phyloP scores from a whole-genome alignment of 441 rosid species.

The Mallotus japonicus region DNA sequence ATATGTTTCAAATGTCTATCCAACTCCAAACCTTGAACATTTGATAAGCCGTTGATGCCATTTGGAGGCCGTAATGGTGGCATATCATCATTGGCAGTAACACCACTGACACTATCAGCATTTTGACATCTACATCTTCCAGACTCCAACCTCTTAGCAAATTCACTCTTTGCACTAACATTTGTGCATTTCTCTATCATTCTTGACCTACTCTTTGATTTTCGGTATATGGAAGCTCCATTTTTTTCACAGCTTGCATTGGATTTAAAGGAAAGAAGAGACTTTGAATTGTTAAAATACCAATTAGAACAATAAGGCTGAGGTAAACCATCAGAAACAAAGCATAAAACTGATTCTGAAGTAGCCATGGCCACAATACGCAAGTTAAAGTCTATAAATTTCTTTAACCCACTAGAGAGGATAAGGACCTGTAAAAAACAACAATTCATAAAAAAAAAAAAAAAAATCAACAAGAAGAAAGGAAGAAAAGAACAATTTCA shows the following conservation, averaged over 20 bases:
- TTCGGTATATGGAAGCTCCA: constrained; percentile 23
- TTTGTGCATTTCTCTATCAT: constrained; percentile 13
- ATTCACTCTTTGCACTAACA: constrained; percentile 15
- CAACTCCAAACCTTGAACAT: constrained; percentile 29
- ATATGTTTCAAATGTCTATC: constrained; percentile 32
- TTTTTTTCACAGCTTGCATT: constrained; percentile 17
- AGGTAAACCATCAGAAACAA: constrained; percentile 34
- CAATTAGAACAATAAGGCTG: constrained; percentile 23
- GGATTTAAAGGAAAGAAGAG: constrained; percentile 31
- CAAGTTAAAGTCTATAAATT: background rate
- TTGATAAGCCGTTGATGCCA: constrained; percentile 21
- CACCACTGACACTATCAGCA: constrained; percentile 40
- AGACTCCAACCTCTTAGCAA: constrained; percentile 23
- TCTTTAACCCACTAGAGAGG: background rate
- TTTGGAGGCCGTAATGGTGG: constrained; percentile 38
- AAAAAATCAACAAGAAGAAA: background rate
- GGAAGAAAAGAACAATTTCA: background rate
- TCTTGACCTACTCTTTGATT: constrained; percentile 16
- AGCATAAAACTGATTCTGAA: constrained; percentile 38
- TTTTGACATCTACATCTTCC: constrained; percentile 47
- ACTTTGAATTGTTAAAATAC: constrained; percentile 27
- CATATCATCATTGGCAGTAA: constrained; percentile 30
- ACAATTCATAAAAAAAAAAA: background rate
- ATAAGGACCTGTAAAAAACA: background rate
- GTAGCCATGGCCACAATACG: constrained; percentile 35